Base-by-base conservation (phyloP, 129 eudicot species). In the Chrysanthemum makinoi region DNA sequence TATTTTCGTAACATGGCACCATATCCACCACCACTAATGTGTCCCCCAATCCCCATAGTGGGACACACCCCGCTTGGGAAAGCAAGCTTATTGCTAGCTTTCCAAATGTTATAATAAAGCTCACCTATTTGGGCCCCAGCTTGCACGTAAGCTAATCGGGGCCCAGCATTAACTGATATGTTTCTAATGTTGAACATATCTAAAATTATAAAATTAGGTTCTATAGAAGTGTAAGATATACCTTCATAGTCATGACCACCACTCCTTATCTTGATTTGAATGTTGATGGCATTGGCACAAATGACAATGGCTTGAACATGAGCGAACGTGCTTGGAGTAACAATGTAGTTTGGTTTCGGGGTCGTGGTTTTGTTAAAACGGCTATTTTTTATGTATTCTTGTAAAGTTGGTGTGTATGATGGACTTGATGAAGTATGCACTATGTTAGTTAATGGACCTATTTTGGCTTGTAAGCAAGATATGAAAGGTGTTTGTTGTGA, bases 191-290 rank as follows among this genome's bases (percentile, higher is more conserved):
- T 72, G 6, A 60, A 60, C 76, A 72, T 59, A 72, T 72, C 76
- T 44, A 72, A 58, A 50, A 72, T 4, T 1, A 72, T 60, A 1
- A 50, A 72, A 47, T 58, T 60, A 7, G 68, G 76, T 8, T 72
- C 76, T 10, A 30, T 43, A 16, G 76, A 72, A 19, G 67, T 62
- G 22, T 72, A 72, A 9, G 76, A 72, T 2, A 72, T 4, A 10
- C 76, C 76, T 10, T 48, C 76, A n/a, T 72, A 72, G 68, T 72
- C 76, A 44, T 72, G 76, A n/a, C 76, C 76, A 16, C 76, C 76
- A 13, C 76, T 72, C 59, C 76, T 48, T 44, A 46, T 72, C 12
- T 72, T 72, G 58, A 47, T 47, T 16, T 72, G 76, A 22, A 59
- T 26, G n/a, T 62, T 50, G 3, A 2, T 62, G 26, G 76, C 49